Conservation (phyloP, 805 yeast species). For the Metschnikowia proteae region DNA sequence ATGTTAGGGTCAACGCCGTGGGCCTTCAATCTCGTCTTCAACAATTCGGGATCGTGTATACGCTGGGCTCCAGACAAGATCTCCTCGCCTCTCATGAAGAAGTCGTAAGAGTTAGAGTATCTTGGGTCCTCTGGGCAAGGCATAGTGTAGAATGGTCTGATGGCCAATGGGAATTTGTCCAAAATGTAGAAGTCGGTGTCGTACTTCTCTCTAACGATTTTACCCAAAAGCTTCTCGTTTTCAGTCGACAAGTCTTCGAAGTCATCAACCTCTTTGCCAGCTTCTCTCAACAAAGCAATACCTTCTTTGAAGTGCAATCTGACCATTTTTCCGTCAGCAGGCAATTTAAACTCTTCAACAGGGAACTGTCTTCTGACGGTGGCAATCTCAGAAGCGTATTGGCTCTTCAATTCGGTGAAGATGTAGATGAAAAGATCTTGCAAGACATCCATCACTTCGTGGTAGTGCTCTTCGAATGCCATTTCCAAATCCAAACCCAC, state of each 20-base stretch:
- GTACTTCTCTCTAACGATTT: constrained; percentile 85
- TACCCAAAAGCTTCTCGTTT: constrained; percentile 91
- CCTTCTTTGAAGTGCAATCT: constrained; percentile 88
- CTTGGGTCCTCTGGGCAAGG: constrained; percentile 90
- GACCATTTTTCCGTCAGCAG: constrained; percentile 91
- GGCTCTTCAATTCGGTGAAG: constrained; percentile 73
- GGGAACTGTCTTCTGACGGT: constrained; percentile 92
- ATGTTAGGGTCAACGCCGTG: constrained; percentile 78
- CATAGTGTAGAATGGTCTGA: constrained; percentile 99
- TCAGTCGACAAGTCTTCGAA: constrained; percentile 90
- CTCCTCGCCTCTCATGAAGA: constrained; percentile 99
- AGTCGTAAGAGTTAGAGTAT: constrained; percentile 96
- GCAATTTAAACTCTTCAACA: constrained; percentile 94
- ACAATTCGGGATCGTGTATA: constrained; percentile 86
- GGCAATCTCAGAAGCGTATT: constrained; percentile 82
- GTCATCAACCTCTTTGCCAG: constrained; percentile 82
- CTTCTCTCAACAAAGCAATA: constrained; percentile 76
- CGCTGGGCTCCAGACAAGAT: constrained; percentile 99
- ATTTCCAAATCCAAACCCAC: constrained; percentile 96
- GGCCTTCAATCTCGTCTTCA: constrained; percentile 73
- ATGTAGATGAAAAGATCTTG: constrained; percentile 81
- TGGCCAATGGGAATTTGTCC: constrained; percentile 95
- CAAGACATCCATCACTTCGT: constrained; percentile 69
- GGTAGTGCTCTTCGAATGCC: constrained; percentile 97
- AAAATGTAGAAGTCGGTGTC: constrained; percentile 96